These are phyloP conservation scores for Narthecium ossifragum DNA, from an alignment of 106 monocot genomes.

Conservation along the genomic window DNA sequence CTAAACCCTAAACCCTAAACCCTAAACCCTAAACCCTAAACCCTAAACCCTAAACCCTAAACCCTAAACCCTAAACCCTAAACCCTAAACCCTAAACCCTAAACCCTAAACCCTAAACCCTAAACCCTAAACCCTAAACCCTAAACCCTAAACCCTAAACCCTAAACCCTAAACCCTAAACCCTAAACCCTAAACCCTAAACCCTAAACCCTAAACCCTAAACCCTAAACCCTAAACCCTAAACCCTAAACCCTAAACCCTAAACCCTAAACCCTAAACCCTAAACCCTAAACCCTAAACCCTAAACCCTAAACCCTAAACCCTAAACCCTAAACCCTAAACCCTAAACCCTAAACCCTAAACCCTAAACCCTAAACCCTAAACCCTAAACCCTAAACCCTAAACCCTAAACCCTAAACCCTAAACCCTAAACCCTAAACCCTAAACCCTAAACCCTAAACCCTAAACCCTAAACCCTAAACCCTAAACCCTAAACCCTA, in stretches of 20 bases:
- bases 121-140: no score
- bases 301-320: conserved; percentile 16
- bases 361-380: conserved; percentile 25
- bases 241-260: conserved; percentile 21
- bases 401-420: conserved; percentile 10
- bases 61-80: no score
- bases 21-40: no score
- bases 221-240: conserved; percentile 11
- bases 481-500: conserved; percentile 19
- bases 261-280: conserved; percentile 24
- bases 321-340: conserved; percentile 15
- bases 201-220: conserved; percentile 14
- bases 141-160: no score
- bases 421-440: conserved; percentile 21
- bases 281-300: conserved; percentile 6
- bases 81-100: no score
- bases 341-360: conserved; percentile 11
- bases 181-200: conserved; percentile 26
- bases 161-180: no score
- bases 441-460: conserved; percentile 17
- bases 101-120: no score
- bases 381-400: conserved; percentile 17
- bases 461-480: conserved; percentile 20
- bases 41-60: no score
- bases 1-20: no score